Evolutionary conservation across 441 rosid genomes (phyloP).

Genomic region (Isatis lusitanica): DNA sequence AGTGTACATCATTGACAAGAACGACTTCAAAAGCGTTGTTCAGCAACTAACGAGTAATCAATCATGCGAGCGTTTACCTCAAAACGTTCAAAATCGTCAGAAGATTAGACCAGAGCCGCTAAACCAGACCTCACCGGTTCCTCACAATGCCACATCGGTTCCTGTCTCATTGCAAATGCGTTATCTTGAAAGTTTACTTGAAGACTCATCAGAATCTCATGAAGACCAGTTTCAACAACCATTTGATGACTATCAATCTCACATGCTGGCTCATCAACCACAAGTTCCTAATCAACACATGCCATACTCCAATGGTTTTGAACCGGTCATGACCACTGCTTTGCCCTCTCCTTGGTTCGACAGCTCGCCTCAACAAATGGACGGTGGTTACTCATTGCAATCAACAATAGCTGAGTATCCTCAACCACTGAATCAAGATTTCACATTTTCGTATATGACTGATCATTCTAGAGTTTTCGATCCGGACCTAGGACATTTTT

Average conservation of each 20-base stretch:
- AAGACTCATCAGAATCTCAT: slow-evolving; percentile 27
- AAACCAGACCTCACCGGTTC: not conserved
- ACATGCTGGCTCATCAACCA: slow-evolving; percentile 9
- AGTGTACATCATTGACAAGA: slow-evolving; percentile 27
- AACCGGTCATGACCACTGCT: not conserved
- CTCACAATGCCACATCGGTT: slow-evolving; percentile 2
- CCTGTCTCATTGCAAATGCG: slow-evolving; percentile 20
- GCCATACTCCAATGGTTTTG: not conserved
- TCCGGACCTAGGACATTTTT: not conserved
- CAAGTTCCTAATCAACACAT: not conserved
- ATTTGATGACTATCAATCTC: slow-evolving; percentile 2
- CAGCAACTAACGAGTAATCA: slow-evolving; percentile 21
- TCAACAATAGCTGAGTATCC: slow-evolving; percentile 3
- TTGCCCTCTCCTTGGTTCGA: slow-evolving; percentile 8
- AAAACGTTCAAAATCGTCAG: not conserved
- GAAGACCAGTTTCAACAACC: slow-evolving; percentile 18
- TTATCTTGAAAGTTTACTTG: slow-evolving; percentile 17
- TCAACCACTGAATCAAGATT: slow-evolving; percentile 8
- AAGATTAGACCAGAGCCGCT: not conserved
- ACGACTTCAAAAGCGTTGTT: slow-evolving; percentile 30
- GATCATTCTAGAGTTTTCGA: not conserved
- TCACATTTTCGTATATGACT: slow-evolving; percentile 21
- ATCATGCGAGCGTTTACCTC: slow-evolving; percentile 21
- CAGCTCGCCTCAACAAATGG: slow-evolving; percentile 1
- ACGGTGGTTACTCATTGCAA: slow-evolving; percentile 11